A percentile compares a stretch with the other conserved stretches of the same genome.
Conservation (phyloP, 805 yeast species). For the Kazachstania psychrophila region DNA sequence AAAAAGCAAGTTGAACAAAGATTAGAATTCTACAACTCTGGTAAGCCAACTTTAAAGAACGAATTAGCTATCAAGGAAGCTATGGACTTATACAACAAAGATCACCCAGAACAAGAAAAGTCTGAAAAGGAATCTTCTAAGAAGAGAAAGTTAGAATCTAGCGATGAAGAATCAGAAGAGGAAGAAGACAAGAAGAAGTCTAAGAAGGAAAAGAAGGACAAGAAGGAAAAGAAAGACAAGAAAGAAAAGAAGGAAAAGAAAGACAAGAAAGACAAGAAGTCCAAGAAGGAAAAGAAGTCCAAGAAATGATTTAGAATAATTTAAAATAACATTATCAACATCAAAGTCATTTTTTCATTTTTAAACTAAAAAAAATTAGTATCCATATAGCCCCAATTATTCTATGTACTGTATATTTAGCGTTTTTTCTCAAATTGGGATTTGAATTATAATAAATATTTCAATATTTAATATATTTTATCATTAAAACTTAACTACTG, state of each 20-base stretch:
- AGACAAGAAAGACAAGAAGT: constrained; percentile 40
- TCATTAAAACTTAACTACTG: no score
- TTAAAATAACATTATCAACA: background rate
- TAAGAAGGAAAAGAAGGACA: constrained; percentile 38
- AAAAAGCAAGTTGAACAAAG: constrained; percentile 98
- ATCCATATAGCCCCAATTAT: constrained; percentile 4
- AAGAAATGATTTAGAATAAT: constrained; percentile 28
- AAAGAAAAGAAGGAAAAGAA: constrained; percentile 44
- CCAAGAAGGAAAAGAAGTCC: constrained; percentile 36
- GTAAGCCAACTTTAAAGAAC: constrained; percentile 94
- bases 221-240: constrained; percentile 41
- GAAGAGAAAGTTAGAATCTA: constrained; percentile 27
- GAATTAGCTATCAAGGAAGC: constrained; percentile 91
- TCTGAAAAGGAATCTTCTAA: constrained; percentile 22
- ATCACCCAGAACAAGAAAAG: constrained; percentile 36
- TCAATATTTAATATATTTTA: no score
- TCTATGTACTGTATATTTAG: constrained; percentile 27
- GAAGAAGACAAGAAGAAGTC: constrained; percentile 24
- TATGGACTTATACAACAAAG: constrained; percentile 49
- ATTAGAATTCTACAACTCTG: constrained; percentile 89
- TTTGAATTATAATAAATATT: no score
- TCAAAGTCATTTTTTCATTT: background rate
- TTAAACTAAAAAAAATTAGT: background rate
- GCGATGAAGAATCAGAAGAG: constrained; percentile 30
- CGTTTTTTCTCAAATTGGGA: constrained; percentile 7